Conservation (phyloP, 768 basidiomycete genomes). For the Mycena rosella region DNA sequence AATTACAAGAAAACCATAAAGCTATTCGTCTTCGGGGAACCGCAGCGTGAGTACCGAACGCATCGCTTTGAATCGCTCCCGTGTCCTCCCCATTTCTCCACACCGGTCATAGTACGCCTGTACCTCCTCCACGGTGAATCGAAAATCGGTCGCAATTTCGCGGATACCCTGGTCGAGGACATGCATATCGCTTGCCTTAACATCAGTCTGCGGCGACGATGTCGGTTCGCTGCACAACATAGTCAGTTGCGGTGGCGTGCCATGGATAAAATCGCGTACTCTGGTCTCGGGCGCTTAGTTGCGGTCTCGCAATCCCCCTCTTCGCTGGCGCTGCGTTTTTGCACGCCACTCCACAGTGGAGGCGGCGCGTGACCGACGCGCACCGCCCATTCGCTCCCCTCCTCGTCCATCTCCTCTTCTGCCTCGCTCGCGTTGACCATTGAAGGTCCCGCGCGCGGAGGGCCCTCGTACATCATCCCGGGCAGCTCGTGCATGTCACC, state of each 20-base stretch:
- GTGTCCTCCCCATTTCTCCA: slow-evolving; percentile 78
- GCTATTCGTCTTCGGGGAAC: slow-evolving; percentile 50
- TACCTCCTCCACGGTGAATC: slow-evolving; percentile 83
- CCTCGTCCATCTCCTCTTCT: slow-evolving; percentile 78
- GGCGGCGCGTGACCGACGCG: slow-evolving; percentile 72
- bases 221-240: slow-evolving; percentile 34
- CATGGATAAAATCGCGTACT: slow-evolving; percentile 48
- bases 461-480: slow-evolving; percentile 35
- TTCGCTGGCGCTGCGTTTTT: slow-evolving; percentile 64
- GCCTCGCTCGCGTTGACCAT: slow-evolving; percentile 49
- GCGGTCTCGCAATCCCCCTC: slow-evolving; percentile 49
- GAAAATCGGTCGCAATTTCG: slow-evolving; percentile 76
- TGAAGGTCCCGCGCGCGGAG: slow-evolving; percentile 34
- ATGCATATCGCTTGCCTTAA: slow-evolving; percentile 58
- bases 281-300: slow-evolving; percentile 59
- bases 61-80: slow-evolving; percentile 76
- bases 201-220: slow-evolving; percentile 18
- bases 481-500: slow-evolving; percentile 30
- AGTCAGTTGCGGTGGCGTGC: background rate
- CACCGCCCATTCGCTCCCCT: slow-evolving; percentile 76
- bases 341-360: slow-evolving; percentile 67
- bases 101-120: slow-evolving; percentile 82
- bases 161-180: slow-evolving; percentile 74
- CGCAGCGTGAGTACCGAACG: slow-evolving; percentile 60
- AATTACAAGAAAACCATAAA: too few species aligned